Evolutionary conservation across 768 basidiomycete genomes (phyloP).

Genomic region (Suillus placidus): DNA sequence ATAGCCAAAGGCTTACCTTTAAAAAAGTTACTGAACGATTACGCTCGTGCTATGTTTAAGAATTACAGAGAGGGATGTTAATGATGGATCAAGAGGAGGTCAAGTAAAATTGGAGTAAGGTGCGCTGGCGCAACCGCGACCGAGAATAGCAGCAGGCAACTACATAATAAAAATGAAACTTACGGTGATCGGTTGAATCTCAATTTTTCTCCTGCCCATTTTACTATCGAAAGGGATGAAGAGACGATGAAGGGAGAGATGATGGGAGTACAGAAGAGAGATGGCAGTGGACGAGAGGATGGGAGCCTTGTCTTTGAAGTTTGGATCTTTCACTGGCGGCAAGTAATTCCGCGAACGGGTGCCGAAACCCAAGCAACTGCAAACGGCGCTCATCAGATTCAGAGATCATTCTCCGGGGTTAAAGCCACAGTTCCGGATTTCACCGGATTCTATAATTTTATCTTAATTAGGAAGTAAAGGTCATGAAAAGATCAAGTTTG

Average conservation of each 20-base stretch:
- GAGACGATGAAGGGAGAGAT: conserved; percentile 12
- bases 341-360: conserved; percentile 43
- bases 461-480: not conserved
- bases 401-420: conserved; percentile 28
- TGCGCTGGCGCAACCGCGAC: conserved; percentile 15
- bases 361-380: conserved; percentile 37
- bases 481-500: conserved; percentile 10
- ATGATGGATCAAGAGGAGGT: conserved; percentile 31
- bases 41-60: conserved; percentile 79
- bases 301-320: conserved; percentile 38
- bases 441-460: conserved; percentile 26
- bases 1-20: conserved; percentile 74
- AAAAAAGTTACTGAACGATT: conserved; percentile 90
- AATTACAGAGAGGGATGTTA: conserved; percentile 35
- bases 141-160: conserved; percentile 24
- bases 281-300: conserved; percentile 25
- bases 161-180: conserved; percentile 35
- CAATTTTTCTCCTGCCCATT: conserved; percentile 82
- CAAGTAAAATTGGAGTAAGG: conserved; percentile 35
- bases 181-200: conserved; percentile 80
- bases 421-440: conserved; percentile 27
- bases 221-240: conserved; percentile 13
- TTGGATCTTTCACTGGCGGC: conserved; percentile 38
- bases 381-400: conserved; percentile 41
- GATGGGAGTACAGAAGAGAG: conserved; percentile 27